Percentiles rank a stretch among this genome's conserved stretches.
phyloP scores from a whole-genome alignment of 2,329 filamentous ascomycete species.

The Lasiodiplodia citricola region DNA sequence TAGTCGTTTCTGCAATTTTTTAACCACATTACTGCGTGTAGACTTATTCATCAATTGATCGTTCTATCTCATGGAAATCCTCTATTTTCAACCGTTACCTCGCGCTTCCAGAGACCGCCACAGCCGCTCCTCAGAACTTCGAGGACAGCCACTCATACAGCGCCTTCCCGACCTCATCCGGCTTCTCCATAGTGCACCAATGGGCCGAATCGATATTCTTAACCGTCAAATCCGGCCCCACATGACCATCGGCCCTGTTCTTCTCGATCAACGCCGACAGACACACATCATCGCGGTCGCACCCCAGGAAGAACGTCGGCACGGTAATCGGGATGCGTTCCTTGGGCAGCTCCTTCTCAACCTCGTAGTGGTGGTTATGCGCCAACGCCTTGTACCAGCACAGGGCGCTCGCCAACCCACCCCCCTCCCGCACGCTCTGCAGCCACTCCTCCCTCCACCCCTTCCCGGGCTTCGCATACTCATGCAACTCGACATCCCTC shows the following conservation, averaged over 20 bases:
- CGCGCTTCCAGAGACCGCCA: too few relatives aligned
- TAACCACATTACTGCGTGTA: too few relatives aligned
- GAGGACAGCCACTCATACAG: slow-evolving; percentile 33
- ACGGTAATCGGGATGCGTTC: slow-evolving; percentile 39
- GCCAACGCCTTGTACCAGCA: slow-evolving; percentile 45
- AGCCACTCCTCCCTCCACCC: slow-evolving; percentile 41
- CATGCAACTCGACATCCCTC: slow-evolving; percentile 32
- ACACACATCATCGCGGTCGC: slow-evolving; percentile 42
- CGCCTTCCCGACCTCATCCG: slow-evolving; percentile 35
- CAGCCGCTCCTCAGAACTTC: not conserved
- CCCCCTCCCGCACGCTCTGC: slow-evolving; percentile 39
- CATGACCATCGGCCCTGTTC: slow-evolving; percentile 32
- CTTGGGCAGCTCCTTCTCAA: slow-evolving; percentile 35
- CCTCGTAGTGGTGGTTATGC: slow-evolving; percentile 35
- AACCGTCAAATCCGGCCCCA: slow-evolving; percentile 41
- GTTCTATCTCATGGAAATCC: too few relatives aligned
- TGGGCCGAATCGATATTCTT: slow-evolving; percentile 43
- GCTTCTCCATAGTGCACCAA: slow-evolving; percentile 44
- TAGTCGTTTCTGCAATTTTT: too few relatives aligned
- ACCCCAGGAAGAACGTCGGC: slow-evolving; percentile 44
- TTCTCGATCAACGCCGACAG: slow-evolving; percentile 38
- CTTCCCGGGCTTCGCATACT: slow-evolving; percentile 37
- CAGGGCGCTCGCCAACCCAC: slow-evolving; percentile 41
- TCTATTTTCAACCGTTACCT: too few relatives aligned
- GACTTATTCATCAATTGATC: too few relatives aligned